Percentiles rank a stretch among this genome's conserved stretches.
Evolutionary conservation across 192 early-diverging fungal genomes (phyloP).

Genomic region (Piromyces sp.): DNA sequence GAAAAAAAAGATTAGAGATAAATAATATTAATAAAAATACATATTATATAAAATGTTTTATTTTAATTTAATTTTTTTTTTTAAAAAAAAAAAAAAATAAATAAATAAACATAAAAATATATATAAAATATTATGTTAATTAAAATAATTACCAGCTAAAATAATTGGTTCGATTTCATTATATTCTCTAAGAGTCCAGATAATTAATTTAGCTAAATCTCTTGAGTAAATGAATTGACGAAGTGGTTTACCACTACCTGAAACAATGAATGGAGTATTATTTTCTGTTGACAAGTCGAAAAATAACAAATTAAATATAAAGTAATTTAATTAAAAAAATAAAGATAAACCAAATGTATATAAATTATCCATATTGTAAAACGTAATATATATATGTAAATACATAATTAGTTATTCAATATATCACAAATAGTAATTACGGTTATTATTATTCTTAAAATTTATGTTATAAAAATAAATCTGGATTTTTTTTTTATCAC

Average conservation of each 20-base stretch:
- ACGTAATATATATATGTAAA: background rate
- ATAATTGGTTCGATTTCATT: constrained; percentile 61
- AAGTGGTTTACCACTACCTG: constrained; percentile 56
- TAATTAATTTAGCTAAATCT: constrained; percentile 60
- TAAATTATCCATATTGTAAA: no score
- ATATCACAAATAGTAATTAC: no score
- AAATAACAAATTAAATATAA: no score
- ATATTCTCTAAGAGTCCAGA: constrained; percentile 69
- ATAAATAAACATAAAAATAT: background rate
- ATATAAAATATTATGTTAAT: background rate
- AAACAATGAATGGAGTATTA: constrained; percentile 51
- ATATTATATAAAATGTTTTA: no score
- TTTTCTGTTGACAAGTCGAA: no score
- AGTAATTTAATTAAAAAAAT: no score
- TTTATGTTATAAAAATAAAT: no score
- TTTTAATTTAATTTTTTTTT: no score
- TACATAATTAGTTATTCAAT: background rate
- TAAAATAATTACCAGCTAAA: constrained; percentile 39
- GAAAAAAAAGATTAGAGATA: background rate
- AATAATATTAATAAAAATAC: background rate
- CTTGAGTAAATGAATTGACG: constrained; percentile 70
- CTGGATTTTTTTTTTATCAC: no score
- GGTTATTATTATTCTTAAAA: no score
- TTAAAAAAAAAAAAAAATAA: no score
- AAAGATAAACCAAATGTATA: no score